Evolutionary conservation across 208 protist genomes (phyloP).

Genomic region (Trypanosoma mega): DNA sequence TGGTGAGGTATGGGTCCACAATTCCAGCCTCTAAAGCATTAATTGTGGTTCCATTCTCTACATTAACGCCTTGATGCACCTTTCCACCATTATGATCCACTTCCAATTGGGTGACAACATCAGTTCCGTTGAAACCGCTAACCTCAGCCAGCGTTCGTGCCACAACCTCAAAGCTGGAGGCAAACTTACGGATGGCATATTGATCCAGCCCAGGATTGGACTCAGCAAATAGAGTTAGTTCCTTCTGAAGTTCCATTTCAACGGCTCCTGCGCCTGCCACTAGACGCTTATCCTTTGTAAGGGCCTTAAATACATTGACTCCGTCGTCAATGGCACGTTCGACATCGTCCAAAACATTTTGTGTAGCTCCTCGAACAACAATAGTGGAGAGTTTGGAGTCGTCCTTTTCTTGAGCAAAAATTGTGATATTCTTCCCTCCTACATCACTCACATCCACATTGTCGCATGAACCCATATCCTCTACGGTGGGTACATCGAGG

Average conservation of each 20-base stretch:
- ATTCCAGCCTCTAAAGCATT: conserved; percentile 89
- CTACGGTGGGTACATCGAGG: conserved; percentile 88
- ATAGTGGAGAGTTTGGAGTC: conserved; percentile 97
- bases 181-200: conserved; percentile 98
- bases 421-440: conserved; percentile 93
- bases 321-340: conserved; percentile 97
- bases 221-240: conserved; percentile 86
- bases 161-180: conserved; percentile 97
- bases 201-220: conserved; percentile 96
- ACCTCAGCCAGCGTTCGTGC: conserved; percentile 98
- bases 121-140: conserved; percentile 94
- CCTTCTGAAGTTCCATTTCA: conserved; percentile 95
- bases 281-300: conserved; percentile 94
- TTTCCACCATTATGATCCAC: conserved; percentile 94
- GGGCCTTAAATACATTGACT: conserved; percentile 97
- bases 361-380: conserved; percentile 97
- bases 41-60: conserved; percentile 84
- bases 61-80: conserved; percentile 91
- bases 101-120: conserved; percentile 96
- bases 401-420: conserved; percentile 94
- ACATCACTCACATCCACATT: conserved; percentile 95
- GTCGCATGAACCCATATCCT: conserved; percentile 97
- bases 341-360: conserved; percentile 98
- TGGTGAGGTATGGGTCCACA: conserved; percentile 93
- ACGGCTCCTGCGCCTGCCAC: conserved; percentile 97